phyloP scores from a whole-genome alignment of 2,329 filamentous ascomycete genomes.

The Beauveria brongniartii region DNA sequence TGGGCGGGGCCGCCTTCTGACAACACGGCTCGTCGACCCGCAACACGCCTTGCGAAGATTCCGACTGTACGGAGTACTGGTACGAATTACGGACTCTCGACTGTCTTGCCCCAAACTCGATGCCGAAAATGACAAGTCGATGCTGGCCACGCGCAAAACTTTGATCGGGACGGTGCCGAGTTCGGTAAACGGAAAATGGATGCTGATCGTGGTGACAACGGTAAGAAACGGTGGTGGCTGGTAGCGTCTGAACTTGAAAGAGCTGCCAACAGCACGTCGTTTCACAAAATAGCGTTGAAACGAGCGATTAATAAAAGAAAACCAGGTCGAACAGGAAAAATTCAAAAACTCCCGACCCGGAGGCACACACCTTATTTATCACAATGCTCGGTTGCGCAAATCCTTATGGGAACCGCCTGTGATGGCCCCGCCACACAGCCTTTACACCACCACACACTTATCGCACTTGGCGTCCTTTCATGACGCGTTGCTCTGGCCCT shows the following conservation, averaged over 20 bases:
- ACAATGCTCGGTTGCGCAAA: constrained; percentile 2
- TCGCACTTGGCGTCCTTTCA: constrained; percentile 7
- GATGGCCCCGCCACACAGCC: constrained; percentile 9
- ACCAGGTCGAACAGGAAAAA: neutral
- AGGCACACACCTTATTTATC: constrained; percentile 3
- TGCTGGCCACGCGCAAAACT: neutral
- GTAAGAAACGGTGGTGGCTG: neutral
- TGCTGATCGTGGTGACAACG: neutral
- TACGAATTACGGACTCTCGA: no score
- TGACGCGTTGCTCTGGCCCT: constrained; percentile 8
- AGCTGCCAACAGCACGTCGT: neutral
- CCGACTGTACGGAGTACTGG: neutral
- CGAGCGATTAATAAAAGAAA: neutral
- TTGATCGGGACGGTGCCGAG: neutral
- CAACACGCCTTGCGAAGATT: constrained; percentile 1
- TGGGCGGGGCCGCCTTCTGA: neutral
- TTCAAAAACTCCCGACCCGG: neutral
- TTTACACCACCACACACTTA: constrained; percentile 4
- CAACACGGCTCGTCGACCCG: neutral
- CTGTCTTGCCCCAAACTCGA: neutral
- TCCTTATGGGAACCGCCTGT: neutral
- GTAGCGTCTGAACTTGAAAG: neutral
- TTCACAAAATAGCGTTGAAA: constrained; percentile 4
- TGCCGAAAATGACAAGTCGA: constrained; percentile 5
- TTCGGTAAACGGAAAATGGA: neutral